Percentiles rank a stretch among this genome's conserved stretches.
phyloP scores from a whole-genome alignment of 1,284 basidiomycete species.

The Mycosarcoma mackinlayi region DNA sequence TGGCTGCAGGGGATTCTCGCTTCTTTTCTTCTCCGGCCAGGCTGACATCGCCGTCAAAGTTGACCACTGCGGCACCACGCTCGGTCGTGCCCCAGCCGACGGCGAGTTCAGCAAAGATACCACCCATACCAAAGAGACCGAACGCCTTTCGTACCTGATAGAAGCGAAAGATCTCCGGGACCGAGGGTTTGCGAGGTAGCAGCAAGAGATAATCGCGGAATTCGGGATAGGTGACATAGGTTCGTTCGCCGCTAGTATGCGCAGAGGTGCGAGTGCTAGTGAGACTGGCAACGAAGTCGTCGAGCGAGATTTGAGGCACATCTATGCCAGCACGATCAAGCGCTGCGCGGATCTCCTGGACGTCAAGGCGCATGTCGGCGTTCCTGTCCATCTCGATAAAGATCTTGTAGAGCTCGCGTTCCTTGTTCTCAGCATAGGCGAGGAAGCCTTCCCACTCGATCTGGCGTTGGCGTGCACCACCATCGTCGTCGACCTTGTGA shows the following conservation, averaged over 20 bases:
- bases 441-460: constrained; percentile 68
- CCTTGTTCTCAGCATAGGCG: constrained; percentile 66
- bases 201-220: constrained; percentile 67
- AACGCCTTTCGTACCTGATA: constrained; percentile 67
- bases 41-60: constrained; percentile 64
- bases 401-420: constrained; percentile 65
- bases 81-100: constrained; percentile 62
- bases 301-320: constrained; percentile 51
- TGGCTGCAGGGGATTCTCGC: constrained; percentile 42
- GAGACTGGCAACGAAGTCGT: constrained; percentile 66
- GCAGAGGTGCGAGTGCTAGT: constrained; percentile 46
- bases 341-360: constrained; percentile 57
- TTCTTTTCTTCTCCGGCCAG: constrained; percentile 62
- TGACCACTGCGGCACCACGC: constrained; percentile 63
- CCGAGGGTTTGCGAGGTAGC: constrained; percentile 62
- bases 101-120: constrained; percentile 66
- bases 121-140: constrained; percentile 65
- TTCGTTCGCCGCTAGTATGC: constrained; percentile 24
- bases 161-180: constrained; percentile 66
- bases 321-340: constrained; percentile 62
- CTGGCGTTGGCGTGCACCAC: constrained; percentile 57
- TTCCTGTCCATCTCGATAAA: constrained; percentile 66
- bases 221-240: constrained; percentile 65
- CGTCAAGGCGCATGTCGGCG: constrained; percentile 62
- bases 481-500: constrained; percentile 53